Percentiles rank a stretch among this genome's conserved stretches.
phyloP scores from a whole-genome alignment of 768 basidiomycete genomes.

The Lactarius quietus region DNA sequence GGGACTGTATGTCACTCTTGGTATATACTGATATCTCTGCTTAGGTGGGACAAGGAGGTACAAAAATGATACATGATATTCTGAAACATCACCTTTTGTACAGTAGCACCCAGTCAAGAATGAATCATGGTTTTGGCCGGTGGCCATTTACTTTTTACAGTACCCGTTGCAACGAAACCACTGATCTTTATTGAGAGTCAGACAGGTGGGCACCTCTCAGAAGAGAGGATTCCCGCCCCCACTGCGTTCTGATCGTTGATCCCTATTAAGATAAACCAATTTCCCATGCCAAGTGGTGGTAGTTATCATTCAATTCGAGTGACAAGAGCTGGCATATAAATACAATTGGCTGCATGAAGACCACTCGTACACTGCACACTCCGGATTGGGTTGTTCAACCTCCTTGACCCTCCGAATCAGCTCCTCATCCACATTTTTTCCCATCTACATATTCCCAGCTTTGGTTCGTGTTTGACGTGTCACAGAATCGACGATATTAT shows the following conservation, averaged over 20 bases:
- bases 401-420: conserved; percentile 11
- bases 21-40: not conserved
- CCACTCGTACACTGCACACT: no score
- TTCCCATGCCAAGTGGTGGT: not conserved
- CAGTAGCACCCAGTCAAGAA: not conserved
- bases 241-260: not conserved
- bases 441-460: not conserved
- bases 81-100: not conserved
- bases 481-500: not conserved
- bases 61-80: not conserved
- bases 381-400: not conserved
- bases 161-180: not conserved
- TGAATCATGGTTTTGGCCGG: not conserved
- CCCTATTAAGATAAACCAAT: not conserved
- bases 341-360: not conserved
- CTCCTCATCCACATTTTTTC: conserved; percentile 6
- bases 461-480: conserved; percentile 7
- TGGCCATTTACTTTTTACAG: not conserved
- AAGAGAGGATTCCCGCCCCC: not conserved
- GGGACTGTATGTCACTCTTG: not conserved
- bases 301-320: not conserved
- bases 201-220: not conserved
- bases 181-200: not conserved
- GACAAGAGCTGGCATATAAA: not conserved
- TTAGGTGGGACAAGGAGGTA: conserved; percentile 17